Evolutionary conservation across 805 yeast genomes (phyloP), one percentile per base, ranked within the genome.

Genomic region (Cyberlindnera meyerae): DNA sequence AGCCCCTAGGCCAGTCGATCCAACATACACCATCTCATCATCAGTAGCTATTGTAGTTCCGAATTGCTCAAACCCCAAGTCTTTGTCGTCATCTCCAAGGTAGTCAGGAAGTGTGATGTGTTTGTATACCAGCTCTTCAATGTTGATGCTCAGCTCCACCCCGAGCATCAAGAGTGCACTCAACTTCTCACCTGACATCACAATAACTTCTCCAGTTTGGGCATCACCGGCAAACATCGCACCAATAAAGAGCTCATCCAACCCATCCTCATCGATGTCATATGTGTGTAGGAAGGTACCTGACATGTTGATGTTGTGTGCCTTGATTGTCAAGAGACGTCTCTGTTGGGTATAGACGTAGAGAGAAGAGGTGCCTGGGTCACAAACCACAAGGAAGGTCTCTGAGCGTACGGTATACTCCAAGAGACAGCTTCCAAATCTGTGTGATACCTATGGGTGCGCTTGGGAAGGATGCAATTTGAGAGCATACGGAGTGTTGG

Each of bases 311-410:
- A 47, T 30, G 0, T 80, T 79, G 1, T 36, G 20, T 0, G 33
- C 61, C 21, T 18, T 32, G 11, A 61, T 55, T 2, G 49, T 60
- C 13, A 60, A 45, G 25, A 55, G 25, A 18, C 40, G 52, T n/a
- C 27, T 43, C 4, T 46, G 40, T 18, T 51, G 46, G 11, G 49
- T 45, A 40, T 57, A 73, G 6, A 75, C 38, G 31, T 65, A 63
- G 1, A 79, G 33, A 1, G 49, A 42, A 4, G 78, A 73, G 0
- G 51, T 27, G 0, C 84, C 83, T 0, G 84, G 82, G 35, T 71
- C 68, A 1, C 75, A 54, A 4, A 75, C 63, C 0, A 70, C 63
- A 7, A 77, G 51, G 33, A 64, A 62, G 8, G 68, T 61, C 2
- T 49, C 24, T 5, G 52, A 62, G 6, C 51, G 39, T 0, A 62